These are phyloP conservation scores for Amaranthus cruentus DNA, from an alignment of 148 eudicot species.

Conservation along the genomic window DNA sequence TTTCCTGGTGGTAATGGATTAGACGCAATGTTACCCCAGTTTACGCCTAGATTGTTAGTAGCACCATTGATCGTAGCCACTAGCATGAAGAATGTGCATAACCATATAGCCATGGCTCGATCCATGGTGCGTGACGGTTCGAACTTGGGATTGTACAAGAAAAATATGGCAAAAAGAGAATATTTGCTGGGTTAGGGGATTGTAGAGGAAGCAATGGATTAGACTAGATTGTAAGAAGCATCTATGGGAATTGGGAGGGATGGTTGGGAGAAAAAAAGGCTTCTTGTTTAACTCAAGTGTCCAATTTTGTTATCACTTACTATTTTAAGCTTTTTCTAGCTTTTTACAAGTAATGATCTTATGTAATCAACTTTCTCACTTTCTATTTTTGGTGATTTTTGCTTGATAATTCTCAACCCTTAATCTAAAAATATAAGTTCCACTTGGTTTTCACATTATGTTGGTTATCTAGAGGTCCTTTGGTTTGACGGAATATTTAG, in stretches of 20 bases:
- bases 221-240: background rate
- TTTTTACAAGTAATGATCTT: too few species aligned
- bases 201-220: slow-evolving; percentile 10
- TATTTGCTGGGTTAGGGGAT: slow-evolving; percentile 1
- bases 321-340: too few species aligned
- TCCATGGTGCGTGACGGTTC: slow-evolving; percentile 34
- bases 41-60: slow-evolving; percentile 46
- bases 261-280: background rate
- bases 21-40: slow-evolving; percentile 73
- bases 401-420: too few species aligned
- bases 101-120: slow-evolving; percentile 31
- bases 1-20: slow-evolving; percentile 40
- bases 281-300: too few species aligned
- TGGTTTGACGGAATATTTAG: too few species aligned
- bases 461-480: too few species aligned
- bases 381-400: too few species aligned
- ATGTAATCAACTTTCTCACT: too few species aligned
- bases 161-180: background rate
- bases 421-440: too few species aligned
- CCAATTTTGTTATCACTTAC: too few species aligned
- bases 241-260: background rate
- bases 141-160: background rate
- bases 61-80: slow-evolving; percentile 9
- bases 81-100: slow-evolving; percentile 19
- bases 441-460: too few species aligned